Percentiles rank a stretch among this genome's conserved stretches.
phyloP scores from a whole-genome alignment of 768 basidiomycete species.

The Rhodosporidiobolus odoratus region DNA sequence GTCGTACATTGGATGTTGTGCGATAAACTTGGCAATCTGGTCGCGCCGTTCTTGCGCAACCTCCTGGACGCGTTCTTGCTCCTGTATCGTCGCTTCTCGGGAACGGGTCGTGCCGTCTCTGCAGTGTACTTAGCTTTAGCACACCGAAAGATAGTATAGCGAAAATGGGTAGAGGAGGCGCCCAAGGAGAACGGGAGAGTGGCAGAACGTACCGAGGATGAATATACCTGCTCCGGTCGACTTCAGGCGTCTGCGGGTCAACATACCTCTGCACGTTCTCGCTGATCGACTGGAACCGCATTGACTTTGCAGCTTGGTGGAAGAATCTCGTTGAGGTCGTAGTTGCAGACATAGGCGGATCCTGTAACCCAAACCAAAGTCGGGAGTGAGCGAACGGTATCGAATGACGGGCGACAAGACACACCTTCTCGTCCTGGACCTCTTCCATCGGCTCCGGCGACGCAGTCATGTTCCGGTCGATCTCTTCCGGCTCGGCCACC shows the following conservation, averaged over 20 bases:
- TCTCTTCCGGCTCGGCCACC: neutral
- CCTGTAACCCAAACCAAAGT: neutral
- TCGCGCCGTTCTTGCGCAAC: conserved; percentile 8
- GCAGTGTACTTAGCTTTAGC: neutral
- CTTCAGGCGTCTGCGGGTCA: neutral
- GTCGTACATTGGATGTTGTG: conserved; percentile 80
- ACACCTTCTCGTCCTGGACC: conserved; percentile 6
- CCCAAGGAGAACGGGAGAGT: neutral
- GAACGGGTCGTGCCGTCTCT: neutral
- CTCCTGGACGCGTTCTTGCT: conserved; percentile 1
- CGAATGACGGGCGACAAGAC: neutral
- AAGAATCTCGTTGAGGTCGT: neutral
- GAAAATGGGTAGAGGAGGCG: neutral
- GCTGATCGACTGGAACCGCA: conserved; percentile 10
- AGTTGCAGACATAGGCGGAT: neutral
- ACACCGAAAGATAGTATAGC: neutral
- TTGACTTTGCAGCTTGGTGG: neutral
- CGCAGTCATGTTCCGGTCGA: neutral
- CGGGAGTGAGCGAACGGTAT: neutral
- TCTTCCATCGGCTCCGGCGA: conserved; percentile 18
- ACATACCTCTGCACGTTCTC: neutral
- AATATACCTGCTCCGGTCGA: neutral
- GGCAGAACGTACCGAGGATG: neutral
- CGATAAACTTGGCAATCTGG: conserved; percentile 68
- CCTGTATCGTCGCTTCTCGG: conserved; percentile 17